Conservation (phyloP, 2,329 filamentous ascomycete genomes). For the Pseudogymnoascus sp. region DNA sequence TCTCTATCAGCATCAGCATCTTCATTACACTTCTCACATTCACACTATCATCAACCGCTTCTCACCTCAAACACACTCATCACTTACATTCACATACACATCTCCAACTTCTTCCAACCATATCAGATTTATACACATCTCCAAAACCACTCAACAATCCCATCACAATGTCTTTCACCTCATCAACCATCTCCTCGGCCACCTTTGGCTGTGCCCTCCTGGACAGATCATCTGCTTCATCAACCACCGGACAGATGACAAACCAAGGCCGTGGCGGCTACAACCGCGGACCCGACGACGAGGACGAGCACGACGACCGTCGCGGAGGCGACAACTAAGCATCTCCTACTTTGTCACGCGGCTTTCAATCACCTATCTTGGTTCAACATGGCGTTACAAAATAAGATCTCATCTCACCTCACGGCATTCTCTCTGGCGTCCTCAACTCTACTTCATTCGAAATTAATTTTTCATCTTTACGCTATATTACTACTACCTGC, state of each 20-base stretch:
- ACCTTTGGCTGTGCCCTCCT: neutral
- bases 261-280: slow-evolving; percentile 12
- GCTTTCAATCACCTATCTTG: neutral
- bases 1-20: slow-evolving; percentile 3
- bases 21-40: slow-evolving; percentile 5
- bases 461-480: neutral
- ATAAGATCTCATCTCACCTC: neutral
- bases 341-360: neutral
- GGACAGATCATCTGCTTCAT: neutral
- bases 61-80: neutral
- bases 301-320: slow-evolving; percentile 27
- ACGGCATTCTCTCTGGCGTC: neutral
- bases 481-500: neutral
- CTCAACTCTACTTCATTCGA: neutral
- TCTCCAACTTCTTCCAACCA: neutral
- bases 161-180: neutral
- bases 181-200: neutral
- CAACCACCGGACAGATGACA: slow-evolving; percentile 7
- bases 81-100: neutral
- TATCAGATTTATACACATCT: neutral
- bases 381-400: neutral
- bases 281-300: slow-evolving; percentile 24
- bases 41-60: neutral
- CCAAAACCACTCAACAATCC: neutral
- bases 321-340: slow-evolving; percentile 26